These are phyloP conservation scores for Aspergillus candidus DNA, from an alignment of 2,329 filamentous ascomycete genomes.

Conservation along the genomic window DNA sequence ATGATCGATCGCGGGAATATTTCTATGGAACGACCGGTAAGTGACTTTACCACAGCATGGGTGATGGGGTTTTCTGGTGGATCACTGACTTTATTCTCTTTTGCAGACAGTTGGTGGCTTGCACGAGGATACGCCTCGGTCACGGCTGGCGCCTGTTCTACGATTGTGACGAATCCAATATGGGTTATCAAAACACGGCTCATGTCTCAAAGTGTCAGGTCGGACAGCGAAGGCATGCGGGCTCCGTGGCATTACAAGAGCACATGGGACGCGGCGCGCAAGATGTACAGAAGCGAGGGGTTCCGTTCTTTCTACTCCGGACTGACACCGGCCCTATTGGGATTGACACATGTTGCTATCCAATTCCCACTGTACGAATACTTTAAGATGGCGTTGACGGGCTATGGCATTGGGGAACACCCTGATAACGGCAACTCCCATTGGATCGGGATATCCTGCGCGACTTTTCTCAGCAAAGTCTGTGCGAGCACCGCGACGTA, in stretches of 20 bases:
- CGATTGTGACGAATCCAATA: constrained; percentile 91
- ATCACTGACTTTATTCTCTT: constrained; percentile 5
- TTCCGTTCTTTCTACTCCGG: constrained; percentile 91
- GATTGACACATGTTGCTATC: constrained; percentile 89
- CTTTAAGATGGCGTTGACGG: constrained; percentile 84
- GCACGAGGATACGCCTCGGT: constrained; percentile 87
- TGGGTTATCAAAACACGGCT: constrained; percentile 99
- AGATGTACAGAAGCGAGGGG: constrained; percentile 92
- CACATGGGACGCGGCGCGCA: constrained; percentile 83
- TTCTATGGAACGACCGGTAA: constrained; percentile 62
- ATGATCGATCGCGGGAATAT: constrained; percentile 77
- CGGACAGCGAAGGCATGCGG: constrained; percentile 47
- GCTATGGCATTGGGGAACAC: constrained; percentile 74
- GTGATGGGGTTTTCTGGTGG: background rate
- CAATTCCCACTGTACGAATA: constrained; percentile 96
- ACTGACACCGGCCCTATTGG: constrained; percentile 82
- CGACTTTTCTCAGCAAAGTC: constrained; percentile 89
- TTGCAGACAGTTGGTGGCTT: constrained; percentile 64
- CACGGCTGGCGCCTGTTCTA: constrained; percentile 85
- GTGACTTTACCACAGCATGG: constrained; percentile 11
- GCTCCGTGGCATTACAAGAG: constrained; percentile 78
- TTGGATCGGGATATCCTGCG: constrained; percentile 76
- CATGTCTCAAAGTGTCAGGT: constrained; percentile 75
- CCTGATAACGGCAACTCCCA: constrained; percentile 59
- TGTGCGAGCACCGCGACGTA: constrained; percentile 93